Conservation (phyloP, 2,329 filamentous ascomycete genomes). For the Xylaria sp. region DNA sequence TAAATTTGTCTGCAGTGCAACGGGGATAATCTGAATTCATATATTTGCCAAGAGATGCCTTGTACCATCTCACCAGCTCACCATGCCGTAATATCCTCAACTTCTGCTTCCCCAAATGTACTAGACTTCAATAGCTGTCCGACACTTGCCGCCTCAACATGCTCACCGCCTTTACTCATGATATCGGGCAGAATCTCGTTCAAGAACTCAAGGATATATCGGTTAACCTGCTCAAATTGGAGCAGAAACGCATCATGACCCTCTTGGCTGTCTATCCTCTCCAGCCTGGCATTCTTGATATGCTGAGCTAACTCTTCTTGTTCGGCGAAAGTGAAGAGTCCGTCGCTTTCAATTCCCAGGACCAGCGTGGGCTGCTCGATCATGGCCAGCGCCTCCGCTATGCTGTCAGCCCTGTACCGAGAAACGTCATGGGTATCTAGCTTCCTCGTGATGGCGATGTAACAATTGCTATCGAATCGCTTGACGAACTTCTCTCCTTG, state of each 20-base stretch:
- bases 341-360: constrained; percentile 93
- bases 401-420: constrained; percentile 73
- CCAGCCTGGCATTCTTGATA: constrained; percentile 80
- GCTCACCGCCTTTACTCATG: constrained; percentile 72
- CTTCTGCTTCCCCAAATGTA: constrained; percentile 94
- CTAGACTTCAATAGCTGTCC: constrained; percentile 83
- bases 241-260: constrained; percentile 96
- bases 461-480: constrained; percentile 98
- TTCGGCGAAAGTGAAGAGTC: constrained; percentile 96
- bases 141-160: constrained; percentile 60
- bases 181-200: constrained; percentile 86
- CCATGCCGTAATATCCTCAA: constrained; percentile 96
- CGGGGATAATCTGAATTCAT: neutral
- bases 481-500: constrained; percentile 97
- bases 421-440: constrained; percentile 97
- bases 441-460: constrained; percentile 98
- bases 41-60: neutral
- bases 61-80: constrained; percentile 56
- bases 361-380: constrained; percentile 92
- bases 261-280: constrained; percentile 92
- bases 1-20: constrained; percentile 1
- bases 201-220: constrained; percentile 85
- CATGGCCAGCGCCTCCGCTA: constrained; percentile 79
- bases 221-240: constrained; percentile 97
- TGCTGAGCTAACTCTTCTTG: constrained; percentile 89